Evolutionary conservation across 441 rosid genomes (phyloP).

Genomic region (Jatropha podagrica): DNA sequence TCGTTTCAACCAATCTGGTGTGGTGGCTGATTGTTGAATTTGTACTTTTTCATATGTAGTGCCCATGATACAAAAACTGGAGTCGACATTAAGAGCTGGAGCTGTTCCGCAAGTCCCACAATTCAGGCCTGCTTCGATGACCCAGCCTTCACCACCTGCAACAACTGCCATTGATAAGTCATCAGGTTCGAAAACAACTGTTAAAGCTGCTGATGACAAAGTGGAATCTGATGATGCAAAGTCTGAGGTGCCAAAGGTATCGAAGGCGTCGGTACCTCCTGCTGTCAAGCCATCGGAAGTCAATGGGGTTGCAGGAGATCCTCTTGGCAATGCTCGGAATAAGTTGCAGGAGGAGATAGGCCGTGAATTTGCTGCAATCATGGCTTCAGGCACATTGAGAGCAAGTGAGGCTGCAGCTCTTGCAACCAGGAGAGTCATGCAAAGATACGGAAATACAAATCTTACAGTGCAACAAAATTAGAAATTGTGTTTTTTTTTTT

Average conservation of each 20-base stretch:
- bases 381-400: slow-evolving; percentile 74
- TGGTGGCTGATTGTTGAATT: not conserved
- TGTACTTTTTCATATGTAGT: slow-evolving; percentile 38
- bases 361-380: slow-evolving; percentile 68
- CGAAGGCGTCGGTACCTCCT: slow-evolving; percentile 24
- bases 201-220: slow-evolving; percentile 13
- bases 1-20: not conserved
- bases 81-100: slow-evolving; percentile 71
- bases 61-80: slow-evolving; percentile 94
- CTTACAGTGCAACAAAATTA: slow-evolving; percentile 41
- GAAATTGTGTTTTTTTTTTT: not conserved
- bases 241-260: slow-evolving; percentile 22
- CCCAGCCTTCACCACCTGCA: slow-evolving; percentile 35
- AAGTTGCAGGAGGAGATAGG: slow-evolving; percentile 88
- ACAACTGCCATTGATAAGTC: slow-evolving; percentile 16
- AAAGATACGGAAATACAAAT: slow-evolving; percentile 63
- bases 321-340: slow-evolving; percentile 69
- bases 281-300: slow-evolving; percentile 37
- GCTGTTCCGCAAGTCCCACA: slow-evolving; percentile 91
- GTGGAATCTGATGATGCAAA: slow-evolving; percentile 23
- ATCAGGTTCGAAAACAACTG: slow-evolving; percentile 13
- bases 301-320: slow-evolving; percentile 41
- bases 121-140: slow-evolving; percentile 52
- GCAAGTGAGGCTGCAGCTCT: slow-evolving; percentile 94
- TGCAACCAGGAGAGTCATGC: slow-evolving; percentile 85